Conservation (phyloP, 371 early-diverging fungal genomes). For the Syncephalastrum monosporum region DNA sequence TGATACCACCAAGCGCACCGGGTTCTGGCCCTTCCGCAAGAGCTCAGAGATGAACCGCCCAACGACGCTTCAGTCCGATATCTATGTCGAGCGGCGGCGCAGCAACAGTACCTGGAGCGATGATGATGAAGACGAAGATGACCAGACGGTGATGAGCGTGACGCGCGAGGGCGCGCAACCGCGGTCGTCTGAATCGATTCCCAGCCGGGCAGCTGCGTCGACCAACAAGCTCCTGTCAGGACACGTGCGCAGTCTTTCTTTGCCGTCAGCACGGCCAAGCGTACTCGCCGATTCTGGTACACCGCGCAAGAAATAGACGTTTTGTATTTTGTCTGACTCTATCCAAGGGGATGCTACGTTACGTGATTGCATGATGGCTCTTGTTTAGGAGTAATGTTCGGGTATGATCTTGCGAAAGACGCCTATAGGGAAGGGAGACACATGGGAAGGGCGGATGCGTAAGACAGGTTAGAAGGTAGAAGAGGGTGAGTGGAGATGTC, state of each 20-base stretch:
- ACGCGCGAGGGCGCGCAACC: constrained; percentile 4
- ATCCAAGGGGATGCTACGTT: background rate
- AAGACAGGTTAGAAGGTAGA: background rate
- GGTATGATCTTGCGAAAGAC: constrained; percentile 39
- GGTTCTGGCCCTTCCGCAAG: constrained; percentile 26
- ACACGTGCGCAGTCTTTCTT: constrained; percentile 22
- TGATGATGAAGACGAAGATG: constrained; percentile 16
- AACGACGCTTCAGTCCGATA: constrained; percentile 16
- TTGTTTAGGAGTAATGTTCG: constrained; percentile 25
- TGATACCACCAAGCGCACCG: constrained; percentile 13
- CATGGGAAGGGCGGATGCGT: too few relatives aligned
- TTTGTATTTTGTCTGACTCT: background rate
- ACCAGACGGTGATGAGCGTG: constrained; percentile 2
- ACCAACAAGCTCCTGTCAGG: constrained; percentile 14
- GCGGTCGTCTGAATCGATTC: constrained; percentile 5
- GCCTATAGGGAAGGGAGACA: constrained; percentile 18
- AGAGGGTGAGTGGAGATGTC: background rate
- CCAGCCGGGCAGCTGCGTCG: constrained; percentile 7
- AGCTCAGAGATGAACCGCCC: constrained; percentile 22
- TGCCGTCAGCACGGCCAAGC: constrained; percentile 15
- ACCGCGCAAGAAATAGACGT: constrained; percentile 2
- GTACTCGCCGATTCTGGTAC: constrained; percentile 3
- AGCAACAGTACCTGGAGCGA: constrained; percentile 8
- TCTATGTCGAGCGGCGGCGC: constrained; percentile 8
- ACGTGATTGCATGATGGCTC: background rate